These are phyloP conservation scores for Candida labiduridarum DNA, from an alignment of 1,139 yeast species.

Conservation along the genomic window DNA sequence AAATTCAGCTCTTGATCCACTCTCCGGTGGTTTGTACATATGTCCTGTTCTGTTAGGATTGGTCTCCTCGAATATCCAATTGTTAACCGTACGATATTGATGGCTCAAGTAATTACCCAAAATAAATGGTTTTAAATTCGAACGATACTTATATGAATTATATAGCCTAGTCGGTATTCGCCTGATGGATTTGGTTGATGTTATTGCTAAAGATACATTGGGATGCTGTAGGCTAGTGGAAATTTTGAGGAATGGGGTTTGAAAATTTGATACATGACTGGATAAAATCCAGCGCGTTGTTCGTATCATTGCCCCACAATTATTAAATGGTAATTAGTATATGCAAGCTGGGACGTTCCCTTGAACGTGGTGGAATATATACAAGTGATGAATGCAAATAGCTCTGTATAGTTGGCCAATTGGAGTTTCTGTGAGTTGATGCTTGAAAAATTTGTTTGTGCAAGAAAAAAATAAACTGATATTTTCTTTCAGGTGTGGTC, in stretches of 20 bases:
- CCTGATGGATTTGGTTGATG: not conserved
- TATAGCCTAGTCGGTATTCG: not conserved
- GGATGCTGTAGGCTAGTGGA: not conserved
- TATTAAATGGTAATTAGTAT: not conserved
- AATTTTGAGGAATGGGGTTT: not conserved
- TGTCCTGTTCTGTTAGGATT: not conserved
- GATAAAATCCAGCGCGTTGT: not conserved
- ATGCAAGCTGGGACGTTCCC: not conserved
- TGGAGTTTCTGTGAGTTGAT: not conserved
- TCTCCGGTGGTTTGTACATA: not conserved
- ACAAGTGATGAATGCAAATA: not conserved
- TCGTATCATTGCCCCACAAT: not conserved
- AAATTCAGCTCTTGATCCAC: slow-evolving; percentile 10
- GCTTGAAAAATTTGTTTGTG: not conserved
- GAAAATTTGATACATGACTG: not conserved
- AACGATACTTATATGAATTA: slow-evolving; percentile 1
- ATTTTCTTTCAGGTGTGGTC: not conserved
- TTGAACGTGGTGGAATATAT: not conserved
- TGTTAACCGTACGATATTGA: slow-evolving; percentile 18
- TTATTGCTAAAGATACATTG: not conserved
- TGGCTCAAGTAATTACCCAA: slow-evolving; percentile 9
- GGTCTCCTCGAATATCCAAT: slow-evolving; percentile 16
- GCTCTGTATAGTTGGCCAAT: not conserved
- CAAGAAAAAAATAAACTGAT: not conserved
- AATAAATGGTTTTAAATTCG: slow-evolving; percentile 5